Percentiles rank a stretch among this genome's conserved stretches.
Evolutionary conservation across 345 rosid genomes (phyloP).

Genomic region (Orychophragmus violaceus): DNA sequence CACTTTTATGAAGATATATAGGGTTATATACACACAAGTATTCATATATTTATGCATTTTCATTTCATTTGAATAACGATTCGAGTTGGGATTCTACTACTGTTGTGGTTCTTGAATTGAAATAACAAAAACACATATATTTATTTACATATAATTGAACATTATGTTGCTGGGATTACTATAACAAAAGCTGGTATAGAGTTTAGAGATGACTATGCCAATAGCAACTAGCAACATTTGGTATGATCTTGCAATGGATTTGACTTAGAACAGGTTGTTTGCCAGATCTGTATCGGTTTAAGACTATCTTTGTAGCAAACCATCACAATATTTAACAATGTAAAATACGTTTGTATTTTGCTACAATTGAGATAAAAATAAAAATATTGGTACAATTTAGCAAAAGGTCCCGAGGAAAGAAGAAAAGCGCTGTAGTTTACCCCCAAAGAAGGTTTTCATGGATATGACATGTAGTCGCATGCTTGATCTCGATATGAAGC

Average conservation of each 20-base stretch:
- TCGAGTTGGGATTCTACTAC: neutral
- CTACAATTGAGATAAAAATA: neutral
- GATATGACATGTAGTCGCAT: too few species aligned
- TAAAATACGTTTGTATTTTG: neutral
- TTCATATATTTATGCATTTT: conserved; percentile 3
- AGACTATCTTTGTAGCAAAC: neutral
- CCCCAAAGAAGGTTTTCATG: too few species aligned
- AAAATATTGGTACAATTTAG: too few species aligned
- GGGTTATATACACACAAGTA: neutral
- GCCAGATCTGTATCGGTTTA: neutral
- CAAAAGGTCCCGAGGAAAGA: too few species aligned
- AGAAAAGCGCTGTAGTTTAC: too few species aligned
- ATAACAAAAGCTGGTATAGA: neutral
- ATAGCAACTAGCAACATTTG: neutral
- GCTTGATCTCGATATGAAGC: too few species aligned
- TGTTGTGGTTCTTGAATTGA: conserved; percentile 3
- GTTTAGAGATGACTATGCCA: neutral
- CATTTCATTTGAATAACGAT: neutral
- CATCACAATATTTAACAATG: neutral
- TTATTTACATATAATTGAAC: neutral
- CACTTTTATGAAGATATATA: conserved; percentile 30
- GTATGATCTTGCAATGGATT: neutral
- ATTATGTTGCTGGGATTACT: neutral
- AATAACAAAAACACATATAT: neutral
- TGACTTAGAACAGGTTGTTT: neutral